These are phyloP conservation scores for Candida incommunis DNA, from an alignment of 805 yeast genomes.

Conservation along the genomic window DNA sequence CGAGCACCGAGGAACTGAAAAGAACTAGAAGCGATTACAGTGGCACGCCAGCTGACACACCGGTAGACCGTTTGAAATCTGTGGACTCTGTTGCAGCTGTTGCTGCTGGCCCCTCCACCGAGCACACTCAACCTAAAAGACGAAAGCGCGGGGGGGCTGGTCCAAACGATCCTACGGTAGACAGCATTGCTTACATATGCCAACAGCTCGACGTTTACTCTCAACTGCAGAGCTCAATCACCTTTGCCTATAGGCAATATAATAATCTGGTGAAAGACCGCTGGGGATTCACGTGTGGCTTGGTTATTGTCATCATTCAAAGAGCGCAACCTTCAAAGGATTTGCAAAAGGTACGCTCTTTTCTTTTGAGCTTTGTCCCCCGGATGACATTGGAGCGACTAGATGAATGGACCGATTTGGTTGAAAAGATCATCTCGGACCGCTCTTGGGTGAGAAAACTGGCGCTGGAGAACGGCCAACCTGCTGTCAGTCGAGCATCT, in stretches of 20 bases:
- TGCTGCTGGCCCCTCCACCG: background rate
- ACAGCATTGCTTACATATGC: conserved; percentile 9
- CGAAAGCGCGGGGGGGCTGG: conserved; percentile 10
- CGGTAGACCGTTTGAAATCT: background rate
- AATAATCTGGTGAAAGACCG: conserved; percentile 19
- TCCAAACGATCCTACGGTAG: conserved; percentile 10
- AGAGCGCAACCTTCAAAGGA: conserved; percentile 18
- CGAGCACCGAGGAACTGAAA: background rate
- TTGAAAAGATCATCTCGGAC: conserved; percentile 19
- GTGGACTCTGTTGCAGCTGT: background rate
- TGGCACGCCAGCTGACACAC: background rate
- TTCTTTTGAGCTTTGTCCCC: conserved; percentile 5
- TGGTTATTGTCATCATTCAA: conserved; percentile 15
- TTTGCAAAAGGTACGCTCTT: conserved; percentile 5
- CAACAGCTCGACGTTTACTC: conserved; percentile 8
- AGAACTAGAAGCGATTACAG: background rate
- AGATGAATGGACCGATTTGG: conserved; percentile 22
- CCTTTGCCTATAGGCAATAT: conserved; percentile 16
- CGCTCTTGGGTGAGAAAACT: conserved; percentile 20
- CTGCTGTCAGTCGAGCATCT: background rate
- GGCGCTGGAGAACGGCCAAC: conserved; percentile 11
- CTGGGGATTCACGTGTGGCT: conserved; percentile 22
- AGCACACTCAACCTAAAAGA: background rate
- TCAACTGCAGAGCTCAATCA: conserved; percentile 13
- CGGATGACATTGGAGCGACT: conserved; percentile 7